Evolutionary conservation across 495 filamentous ascomycete genomes (phyloP), one percentile per base, ranked within the genome.

Genomic region (Bathelium albidoporum): DNA sequence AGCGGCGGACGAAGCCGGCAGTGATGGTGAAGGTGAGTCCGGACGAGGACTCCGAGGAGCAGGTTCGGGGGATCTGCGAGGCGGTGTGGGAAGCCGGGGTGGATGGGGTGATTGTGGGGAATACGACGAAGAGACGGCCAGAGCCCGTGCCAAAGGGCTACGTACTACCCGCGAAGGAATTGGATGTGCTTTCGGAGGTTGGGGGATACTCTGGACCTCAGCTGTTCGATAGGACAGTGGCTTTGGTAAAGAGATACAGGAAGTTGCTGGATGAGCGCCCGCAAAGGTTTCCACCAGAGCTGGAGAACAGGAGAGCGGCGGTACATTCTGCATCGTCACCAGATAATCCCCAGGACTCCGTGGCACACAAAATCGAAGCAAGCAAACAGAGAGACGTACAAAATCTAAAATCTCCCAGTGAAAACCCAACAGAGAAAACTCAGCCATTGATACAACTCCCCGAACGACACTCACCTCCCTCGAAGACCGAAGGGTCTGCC

Each of bases 21-120:
- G 89, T 97, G 32, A 95, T 97, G 87, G 94, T 98, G 60, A 98
- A 98, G 78, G 91, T 97, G 32, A 93, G 89, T 63, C 94, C 94
- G 1, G 94, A 98, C 64, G 93, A 96, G 77, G 91, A 96, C 70
- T 80, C 84, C 3, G 82, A 90, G 41, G 81, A 83, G 49, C 89
- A 97, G 69, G 83, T 98, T 61, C 79, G 82, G 26, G 94, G 91
- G 2, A 95, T 97, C 58, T 93, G 90, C 66, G 82, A 90, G 58
- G 94, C 94, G 0, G 85, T 97, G 39, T 88, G 85, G 81, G 80
- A 80, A 44, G 86, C 88, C 49, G 91, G 91, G 11, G 90, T 97
- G 3, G 90, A 95, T 65, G 94, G 94, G 0, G 86, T 98, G 3
- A 95, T 97, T 68, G 93, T 98, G n/a, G 93, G 91, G 0, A 98